Percentiles rank a stretch among this genome's conserved stretches.
Conservation (phyloP, 2,329 filamentous ascomycete species). For the Aspergillus latus region DNA sequence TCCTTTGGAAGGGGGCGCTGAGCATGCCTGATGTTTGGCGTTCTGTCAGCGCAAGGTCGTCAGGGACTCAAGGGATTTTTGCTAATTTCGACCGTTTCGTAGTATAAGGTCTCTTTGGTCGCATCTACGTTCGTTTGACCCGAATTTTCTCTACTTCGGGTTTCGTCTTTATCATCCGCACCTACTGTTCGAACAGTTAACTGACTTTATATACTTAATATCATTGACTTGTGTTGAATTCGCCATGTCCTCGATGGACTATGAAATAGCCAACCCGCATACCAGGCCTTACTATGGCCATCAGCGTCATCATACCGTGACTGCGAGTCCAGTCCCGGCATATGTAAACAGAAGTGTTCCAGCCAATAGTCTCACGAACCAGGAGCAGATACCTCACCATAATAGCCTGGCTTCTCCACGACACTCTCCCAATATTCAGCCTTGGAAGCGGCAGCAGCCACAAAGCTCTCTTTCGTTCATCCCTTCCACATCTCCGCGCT, state of each 20-base stretch:
- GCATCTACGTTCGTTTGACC: slow-evolving; percentile 8
- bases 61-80: slow-evolving; percentile 31
- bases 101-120: slow-evolving; percentile 33
- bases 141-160: slow-evolving; percentile 16
- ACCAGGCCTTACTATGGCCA: slow-evolving; percentile 17
- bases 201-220: slow-evolving; percentile 1
- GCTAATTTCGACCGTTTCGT: slow-evolving; percentile 6
- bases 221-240: slow-evolving; percentile 14
- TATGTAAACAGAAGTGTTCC: slow-evolving; percentile 19
- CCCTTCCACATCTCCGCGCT: slow-evolving; percentile 31
- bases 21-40: slow-evolving; percentile 23
- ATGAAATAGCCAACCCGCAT: slow-evolving; percentile 25
- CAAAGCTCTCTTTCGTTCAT: slow-evolving; percentile 38
- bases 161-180: slow-evolving; percentile 12
- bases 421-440: slow-evolving; percentile 26
- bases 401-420: slow-evolving; percentile 21
- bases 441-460: slow-evolving; percentile 34
- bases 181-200: slow-evolving; percentile 14
- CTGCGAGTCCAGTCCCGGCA: slow-evolving; percentile 19
- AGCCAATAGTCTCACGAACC: slow-evolving; percentile 21
- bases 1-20: slow-evolving; percentile 30
- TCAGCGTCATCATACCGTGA: slow-evolving; percentile 23
- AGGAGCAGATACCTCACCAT: slow-evolving; percentile 14
- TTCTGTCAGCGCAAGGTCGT: slow-evolving; percentile 21
- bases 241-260: slow-evolving; percentile 35